Base-by-base conservation (phyloP, 2,329 filamentous ascomycete species). In the Clarireedia hainanense region DNA sequence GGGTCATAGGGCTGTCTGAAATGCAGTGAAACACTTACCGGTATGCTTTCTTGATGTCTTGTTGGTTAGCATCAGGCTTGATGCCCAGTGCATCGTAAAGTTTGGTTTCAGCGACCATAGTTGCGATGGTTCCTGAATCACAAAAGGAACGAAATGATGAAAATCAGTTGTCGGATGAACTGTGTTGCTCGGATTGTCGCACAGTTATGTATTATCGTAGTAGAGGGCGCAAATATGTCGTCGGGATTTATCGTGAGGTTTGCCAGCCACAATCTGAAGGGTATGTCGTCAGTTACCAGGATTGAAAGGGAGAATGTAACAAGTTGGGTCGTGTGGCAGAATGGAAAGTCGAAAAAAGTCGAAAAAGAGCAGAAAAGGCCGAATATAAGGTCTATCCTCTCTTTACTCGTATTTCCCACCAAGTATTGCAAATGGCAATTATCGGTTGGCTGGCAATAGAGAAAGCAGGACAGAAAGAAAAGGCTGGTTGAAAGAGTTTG, bases 41-140 rank as follows among this genome's bases (percentile, higher is more conserved):
- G 73, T 96, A 96, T 57, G 85, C 94, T 72, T 97, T 99, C 72
- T 96, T 97, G 71, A 99, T 95, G 63, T 97, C 92, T 69, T 96
- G 92, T 73, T 95, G 89, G 24, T 84, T 80, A 24, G 91, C 90
- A 58, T 84, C 81, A 39, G 92, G 82, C 71, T 89, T 86, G 73
- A 96, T 77, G 70, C 80, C 78, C 67, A 99, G 79, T 61, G 83
- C 80, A 73, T 97, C 90, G 78, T 99, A 99, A 61, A 97, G 85
- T 74, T 95, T 96, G 52, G 88, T 94, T 77, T 97, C 92, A 67
- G 89, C 88, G 65, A 95, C 90, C 92, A 97, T 96, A 64, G 65
- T 82, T 64, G 58, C 43, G 57, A 12, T 46, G 51, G 40, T 46
- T 45, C 43, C n/a, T 17, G 45, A 2, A 20, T 47, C 26, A 46